phyloP scores from a whole-genome alignment of 768 basidiomycete species.

The Lactarius psammicola region DNA sequence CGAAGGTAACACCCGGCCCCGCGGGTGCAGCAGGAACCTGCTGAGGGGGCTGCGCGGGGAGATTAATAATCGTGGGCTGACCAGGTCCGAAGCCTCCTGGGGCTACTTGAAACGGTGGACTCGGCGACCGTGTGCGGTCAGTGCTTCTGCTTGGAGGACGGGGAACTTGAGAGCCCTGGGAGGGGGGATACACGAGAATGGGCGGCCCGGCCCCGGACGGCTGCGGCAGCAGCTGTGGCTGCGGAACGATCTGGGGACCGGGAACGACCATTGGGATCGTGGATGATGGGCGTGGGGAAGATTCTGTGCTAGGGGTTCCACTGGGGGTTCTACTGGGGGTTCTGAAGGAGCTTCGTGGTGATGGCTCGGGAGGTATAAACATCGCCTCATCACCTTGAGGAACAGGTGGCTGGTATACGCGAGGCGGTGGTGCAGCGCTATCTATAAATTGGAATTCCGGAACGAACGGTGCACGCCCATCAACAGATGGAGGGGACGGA shows the following conservation, averaged over 20 bases:
- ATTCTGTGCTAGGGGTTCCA: not conserved
- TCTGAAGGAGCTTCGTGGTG: not conserved
- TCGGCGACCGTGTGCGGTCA: not conserved
- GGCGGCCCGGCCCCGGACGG: not conserved
- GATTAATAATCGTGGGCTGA: constrained; percentile 17
- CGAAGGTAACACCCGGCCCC: not conserved
- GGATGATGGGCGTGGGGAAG: constrained; percentile 11
- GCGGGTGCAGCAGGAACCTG: not conserved
- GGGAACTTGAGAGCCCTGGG: not conserved
- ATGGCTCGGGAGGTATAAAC: constrained; percentile 21
- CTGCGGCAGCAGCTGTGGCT: not conserved
- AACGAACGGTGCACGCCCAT: not conserved
- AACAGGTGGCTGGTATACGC: constrained; percentile 21
- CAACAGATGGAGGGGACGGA: constrained; percentile 15
- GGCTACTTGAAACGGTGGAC: not conserved
- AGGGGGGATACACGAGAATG: constrained; percentile 13
- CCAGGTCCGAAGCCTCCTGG: not conserved
- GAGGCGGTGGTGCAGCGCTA: not conserved
- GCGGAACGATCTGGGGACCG: not conserved
- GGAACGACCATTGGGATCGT: constrained; percentile 12
- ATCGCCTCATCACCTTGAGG: not conserved
- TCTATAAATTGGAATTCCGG: not conserved
- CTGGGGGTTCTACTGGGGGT: not conserved
- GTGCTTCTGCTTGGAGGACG: constrained; percentile 3
- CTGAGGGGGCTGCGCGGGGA: constrained; percentile 7